A percentile compares a stretch with the other conserved stretches of the same genome.
Evolutionary conservation across 1,284 basidiomycete species (phyloP).

Genomic region (Mycena citricolor): DNA sequence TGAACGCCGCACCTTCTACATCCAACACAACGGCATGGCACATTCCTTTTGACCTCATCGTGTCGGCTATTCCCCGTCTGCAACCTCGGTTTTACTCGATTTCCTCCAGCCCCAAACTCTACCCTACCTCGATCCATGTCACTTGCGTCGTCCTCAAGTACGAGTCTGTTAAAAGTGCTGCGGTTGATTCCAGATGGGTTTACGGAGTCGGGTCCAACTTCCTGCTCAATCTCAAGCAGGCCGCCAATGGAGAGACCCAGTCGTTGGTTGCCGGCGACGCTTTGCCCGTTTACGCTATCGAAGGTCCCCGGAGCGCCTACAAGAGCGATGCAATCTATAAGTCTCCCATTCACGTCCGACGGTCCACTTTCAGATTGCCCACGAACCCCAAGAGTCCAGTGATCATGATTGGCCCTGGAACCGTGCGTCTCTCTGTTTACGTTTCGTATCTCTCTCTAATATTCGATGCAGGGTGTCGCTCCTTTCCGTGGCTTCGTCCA

Average conservation of each 20-base stretch:
- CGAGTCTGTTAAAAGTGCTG: slow-evolving; percentile 60
- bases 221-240: slow-evolving; percentile 86
- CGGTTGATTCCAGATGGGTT: slow-evolving; percentile 61
- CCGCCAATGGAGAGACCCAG: slow-evolving; percentile 58
- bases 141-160: slow-evolving; percentile 95
- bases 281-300: slow-evolving; percentile 79
- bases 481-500: slow-evolving; percentile 99
- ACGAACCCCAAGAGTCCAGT: slow-evolving; percentile 98
- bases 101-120: slow-evolving; percentile 92
- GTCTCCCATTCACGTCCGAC: slow-evolving; percentile 90
- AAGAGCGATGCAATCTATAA: slow-evolving; percentile 71
- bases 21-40: slow-evolving; percentile 82
- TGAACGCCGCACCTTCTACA: slow-evolving; percentile 52
- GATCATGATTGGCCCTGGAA: slow-evolving; percentile 98
- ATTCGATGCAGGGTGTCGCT: slow-evolving; percentile 76
- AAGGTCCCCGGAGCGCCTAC: slow-evolving; percentile 88
- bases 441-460: slow-evolving; percentile 8
- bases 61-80: slow-evolving; percentile 89
- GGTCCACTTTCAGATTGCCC: slow-evolving; percentile 95
- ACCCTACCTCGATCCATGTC: slow-evolving; percentile 88
- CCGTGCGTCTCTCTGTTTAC: slow-evolving; percentile 57
- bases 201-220: slow-evolving; percentile 92
- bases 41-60: slow-evolving; percentile 97
- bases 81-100: slow-evolving; percentile 99
- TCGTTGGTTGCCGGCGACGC: slow-evolving; percentile 44